Evolutionary conservation across 495 filamentous ascomycete genomes (phyloP).

Genomic region (Hypoxylon rickii): DNA sequence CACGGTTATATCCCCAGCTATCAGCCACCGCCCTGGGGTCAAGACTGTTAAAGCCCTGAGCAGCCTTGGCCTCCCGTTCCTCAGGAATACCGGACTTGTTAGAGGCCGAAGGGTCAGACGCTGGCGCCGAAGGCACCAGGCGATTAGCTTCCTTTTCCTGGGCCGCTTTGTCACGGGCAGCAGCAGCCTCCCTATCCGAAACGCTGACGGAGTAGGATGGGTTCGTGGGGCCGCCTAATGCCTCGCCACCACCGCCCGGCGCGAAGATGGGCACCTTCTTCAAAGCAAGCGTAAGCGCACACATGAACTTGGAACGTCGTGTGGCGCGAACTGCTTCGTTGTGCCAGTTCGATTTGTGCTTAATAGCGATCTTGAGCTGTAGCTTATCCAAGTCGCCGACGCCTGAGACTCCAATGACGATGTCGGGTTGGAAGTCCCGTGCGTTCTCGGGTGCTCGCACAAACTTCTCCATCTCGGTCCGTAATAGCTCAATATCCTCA

Average conservation of each 20-base stretch:
- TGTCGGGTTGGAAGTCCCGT: slow-evolving; percentile 87
- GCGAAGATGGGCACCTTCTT: slow-evolving; percentile 84
- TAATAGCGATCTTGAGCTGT: slow-evolving; percentile 78
- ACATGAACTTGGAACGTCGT: slow-evolving; percentile 95
- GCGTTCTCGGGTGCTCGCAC: slow-evolving; percentile 84
- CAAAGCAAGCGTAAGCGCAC: slow-evolving; percentile 83
- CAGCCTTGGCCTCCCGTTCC: slow-evolving; percentile 42
- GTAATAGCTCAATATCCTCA: slow-evolving; percentile 82
- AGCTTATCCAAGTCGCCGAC: slow-evolving; percentile 89
- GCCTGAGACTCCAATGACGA: slow-evolving; percentile 75
- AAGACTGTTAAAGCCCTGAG: slow-evolving; percentile 43
- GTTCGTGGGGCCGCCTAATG: slow-evolving; percentile 69
- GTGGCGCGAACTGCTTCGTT: slow-evolving; percentile 83
- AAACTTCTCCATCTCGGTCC: slow-evolving; percentile 80
- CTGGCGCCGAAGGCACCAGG: slow-evolving; percentile 53
- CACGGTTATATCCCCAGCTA: slow-evolving; percentile 46
- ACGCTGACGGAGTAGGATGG: slow-evolving; percentile 77
- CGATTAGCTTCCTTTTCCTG: slow-evolving; percentile 66
- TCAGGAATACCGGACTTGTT: slow-evolving; percentile 19
- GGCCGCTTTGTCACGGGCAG: slow-evolving; percentile 62
- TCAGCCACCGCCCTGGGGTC: slow-evolving; percentile 45
- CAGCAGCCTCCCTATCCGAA: slow-evolving; percentile 63
- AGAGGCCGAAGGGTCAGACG: slow-evolving; percentile 13
- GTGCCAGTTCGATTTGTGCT: slow-evolving; percentile 96
- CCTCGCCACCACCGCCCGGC: slow-evolving; percentile 73